Conservation (phyloP, 192 early-diverging fungal species). For the Umbelopsis sp. region DNA sequence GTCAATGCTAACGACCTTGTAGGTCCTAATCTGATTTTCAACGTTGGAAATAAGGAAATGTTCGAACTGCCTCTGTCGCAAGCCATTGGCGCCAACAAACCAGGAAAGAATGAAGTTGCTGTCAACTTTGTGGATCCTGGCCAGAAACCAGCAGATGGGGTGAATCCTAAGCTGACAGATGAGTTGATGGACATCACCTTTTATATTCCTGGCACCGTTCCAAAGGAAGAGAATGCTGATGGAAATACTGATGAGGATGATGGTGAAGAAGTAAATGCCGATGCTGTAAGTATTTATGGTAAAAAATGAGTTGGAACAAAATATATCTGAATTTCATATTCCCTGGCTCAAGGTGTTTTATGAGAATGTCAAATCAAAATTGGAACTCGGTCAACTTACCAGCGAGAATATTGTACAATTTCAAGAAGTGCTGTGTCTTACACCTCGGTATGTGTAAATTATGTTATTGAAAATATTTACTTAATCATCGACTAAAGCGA, state of each 20-base stretch:
- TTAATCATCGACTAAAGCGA: no score
- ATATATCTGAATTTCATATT: not conserved
- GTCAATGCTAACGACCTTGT: not conserved
- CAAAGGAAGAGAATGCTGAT: slow-evolving; percentile 50
- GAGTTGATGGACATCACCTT: slow-evolving; percentile 90
- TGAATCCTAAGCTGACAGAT: slow-evolving; percentile 65
- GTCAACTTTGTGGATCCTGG: slow-evolving; percentile 84
- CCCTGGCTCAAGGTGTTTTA: slow-evolving; percentile 65
- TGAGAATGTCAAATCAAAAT: slow-evolving; percentile 89
- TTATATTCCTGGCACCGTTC: slow-evolving; percentile 82
- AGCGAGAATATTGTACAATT: slow-evolving; percentile 92
- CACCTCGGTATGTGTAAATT: slow-evolving; percentile 67
- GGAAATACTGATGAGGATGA: slow-evolving; percentile 50
- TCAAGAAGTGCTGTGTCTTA: slow-evolving; percentile 86
- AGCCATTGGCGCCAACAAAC: slow-evolving; percentile 83
- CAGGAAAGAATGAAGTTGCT: slow-evolving; percentile 89
- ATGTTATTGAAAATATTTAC: no score
- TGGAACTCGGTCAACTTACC: slow-evolving; percentile 83
- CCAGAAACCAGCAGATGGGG: slow-evolving; percentile 47
- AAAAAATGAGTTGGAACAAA: not conserved
- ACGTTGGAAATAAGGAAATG: slow-evolving; percentile 77
- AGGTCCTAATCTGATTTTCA: slow-evolving; percentile 78
- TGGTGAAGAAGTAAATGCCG: slow-evolving; percentile 68
- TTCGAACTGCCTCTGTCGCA: slow-evolving; percentile 91
- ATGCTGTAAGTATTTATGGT: slow-evolving; percentile 22